Conservation (phyloP, 2,329 filamentous ascomycete species). For the Diaporthe aspalathi region DNA sequence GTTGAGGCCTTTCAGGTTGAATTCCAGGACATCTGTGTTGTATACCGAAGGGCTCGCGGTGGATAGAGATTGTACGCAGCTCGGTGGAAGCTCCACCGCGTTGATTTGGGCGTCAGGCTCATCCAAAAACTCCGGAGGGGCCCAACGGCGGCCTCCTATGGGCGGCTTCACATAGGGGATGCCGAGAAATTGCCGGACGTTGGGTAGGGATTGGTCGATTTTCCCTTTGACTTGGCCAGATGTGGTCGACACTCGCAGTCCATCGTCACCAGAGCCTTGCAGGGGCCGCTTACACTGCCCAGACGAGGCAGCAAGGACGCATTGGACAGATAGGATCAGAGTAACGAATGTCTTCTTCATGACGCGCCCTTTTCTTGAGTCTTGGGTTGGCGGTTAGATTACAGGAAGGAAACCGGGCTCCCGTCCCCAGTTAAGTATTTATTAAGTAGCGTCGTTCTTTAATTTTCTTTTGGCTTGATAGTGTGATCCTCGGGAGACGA, state of each 20-base stretch:
- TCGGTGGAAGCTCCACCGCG: constrained; percentile 15
- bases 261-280: neutral
- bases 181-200: constrained; percentile 26
- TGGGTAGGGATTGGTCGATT: constrained; percentile 6
- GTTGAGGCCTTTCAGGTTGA: constrained; percentile 11
- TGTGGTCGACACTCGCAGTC: neutral
- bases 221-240: neutral
- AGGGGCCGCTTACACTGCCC: neutral
- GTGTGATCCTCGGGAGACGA: constrained; percentile 4
- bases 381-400: neutral
- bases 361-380: neutral
- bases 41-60: constrained; percentile 23
- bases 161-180: constrained; percentile 34
- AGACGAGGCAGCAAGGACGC: neutral
- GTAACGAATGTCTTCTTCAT: neutral
- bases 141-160: constrained; percentile 28
- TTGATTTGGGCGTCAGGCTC: neutral
- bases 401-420: neutral
- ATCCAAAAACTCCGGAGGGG: constrained; percentile 27
- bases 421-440: neutral
- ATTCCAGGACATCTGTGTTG: constrained; percentile 4
- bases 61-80: constrained; percentile 12
- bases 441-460: neutral
- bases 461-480: neutral
- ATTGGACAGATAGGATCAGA: neutral